Base-by-base conservation (phyloP, 371 early-diverging fungal species). In the Mycotypha africana region DNA sequence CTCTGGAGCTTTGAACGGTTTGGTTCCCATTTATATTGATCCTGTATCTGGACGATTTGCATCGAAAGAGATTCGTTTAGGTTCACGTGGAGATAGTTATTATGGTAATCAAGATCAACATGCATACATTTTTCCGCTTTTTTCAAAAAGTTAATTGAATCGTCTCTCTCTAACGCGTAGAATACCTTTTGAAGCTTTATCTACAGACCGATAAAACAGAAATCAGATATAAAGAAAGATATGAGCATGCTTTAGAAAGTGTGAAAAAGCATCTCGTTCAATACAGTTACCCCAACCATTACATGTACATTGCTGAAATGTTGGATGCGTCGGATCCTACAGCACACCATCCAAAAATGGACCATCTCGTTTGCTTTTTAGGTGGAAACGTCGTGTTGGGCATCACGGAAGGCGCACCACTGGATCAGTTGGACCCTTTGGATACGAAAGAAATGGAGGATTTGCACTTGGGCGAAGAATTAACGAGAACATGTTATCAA, bases 291-390 rank as follows among this genome's bases (percentile, higher is more conserved):
- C 81, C 86, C 17, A 73, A 76, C 36, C 50, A 76, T 4, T 61
- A 82, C 7, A 60, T 82, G n/a, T 91, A 78, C 51, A 71, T 93
- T 21, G 91, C 89, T 11, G 93, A 92, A 47, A 40, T 74, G 6
- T 17, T 41, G 33, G 53, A 67, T 1, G 45, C 65, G n/a, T 39
- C 56, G 10, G 32, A 58, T 2, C 75, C 76, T 10, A 15, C 47
- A 10, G 45, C 52, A 8, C 23, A 78, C 2, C 65, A 65, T 16
- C 75, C 84, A 8, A 88, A 89, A 48, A 91, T 95, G 92, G 93
- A 93, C 48, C 96, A 95, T 61, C 78, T 94, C 21, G 91, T 91
- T 5, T 97, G 95, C 64, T 97, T 95, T 65, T 68, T 89, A 25
- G 92, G 90, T 10, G 95, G 92, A 2, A 82, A 80, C 25, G 64